phyloP scores from a whole-genome alignment of 2,329 filamentous ascomycete species.

The Chaetomium globosum region DNA sequence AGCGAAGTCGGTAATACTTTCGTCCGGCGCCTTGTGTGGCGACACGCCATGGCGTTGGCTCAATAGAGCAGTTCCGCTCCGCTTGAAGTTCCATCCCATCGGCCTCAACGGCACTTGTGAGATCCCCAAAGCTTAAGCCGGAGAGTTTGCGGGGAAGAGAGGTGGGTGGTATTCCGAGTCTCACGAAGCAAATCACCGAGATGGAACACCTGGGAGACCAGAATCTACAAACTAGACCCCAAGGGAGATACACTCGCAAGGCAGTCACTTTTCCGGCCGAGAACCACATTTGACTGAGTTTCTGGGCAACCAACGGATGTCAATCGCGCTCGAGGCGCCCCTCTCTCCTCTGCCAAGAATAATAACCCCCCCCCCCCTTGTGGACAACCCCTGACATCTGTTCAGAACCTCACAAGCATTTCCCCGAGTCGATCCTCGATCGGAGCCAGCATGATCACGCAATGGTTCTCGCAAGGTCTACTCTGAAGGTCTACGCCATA shows the following conservation, averaged over 20 bases:
- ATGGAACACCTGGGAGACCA: constrained; percentile 20
- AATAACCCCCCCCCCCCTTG: constrained; percentile 10
- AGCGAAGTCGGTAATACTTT: constrained; percentile 28
- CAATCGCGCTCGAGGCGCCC: too few species aligned
- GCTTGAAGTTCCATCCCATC: constrained; percentile 31
- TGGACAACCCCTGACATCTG: constrained; percentile 2
- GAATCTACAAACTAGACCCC: not conserved
- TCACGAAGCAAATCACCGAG: constrained; percentile 25
- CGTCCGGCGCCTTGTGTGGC: constrained; percentile 25
- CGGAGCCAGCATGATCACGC: constrained; percentile 9
- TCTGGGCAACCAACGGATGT: not conserved
- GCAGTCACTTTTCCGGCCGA: not conserved
- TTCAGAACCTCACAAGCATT: constrained; percentile 11
- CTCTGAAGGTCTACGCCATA: constrained; percentile 15
- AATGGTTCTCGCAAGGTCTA: not conserved
- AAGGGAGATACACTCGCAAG: not conserved
- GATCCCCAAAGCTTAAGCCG: constrained; percentile 33
- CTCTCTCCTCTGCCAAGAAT: not conserved
- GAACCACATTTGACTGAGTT: not conserved
- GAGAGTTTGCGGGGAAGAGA: constrained; percentile 32
- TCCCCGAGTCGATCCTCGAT: constrained; percentile 28
- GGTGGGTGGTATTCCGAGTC: constrained; percentile 33
- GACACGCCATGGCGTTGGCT: constrained; percentile 17
- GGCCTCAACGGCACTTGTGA: constrained; percentile 34
- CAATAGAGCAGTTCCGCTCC: constrained; percentile 31